Percentiles rank a stretch among this genome's conserved stretches.
These are phyloP conservation scores for Solanum chaucha DNA, from an alignment of 257 asterid genomes.

Conservation along the genomic window DNA sequence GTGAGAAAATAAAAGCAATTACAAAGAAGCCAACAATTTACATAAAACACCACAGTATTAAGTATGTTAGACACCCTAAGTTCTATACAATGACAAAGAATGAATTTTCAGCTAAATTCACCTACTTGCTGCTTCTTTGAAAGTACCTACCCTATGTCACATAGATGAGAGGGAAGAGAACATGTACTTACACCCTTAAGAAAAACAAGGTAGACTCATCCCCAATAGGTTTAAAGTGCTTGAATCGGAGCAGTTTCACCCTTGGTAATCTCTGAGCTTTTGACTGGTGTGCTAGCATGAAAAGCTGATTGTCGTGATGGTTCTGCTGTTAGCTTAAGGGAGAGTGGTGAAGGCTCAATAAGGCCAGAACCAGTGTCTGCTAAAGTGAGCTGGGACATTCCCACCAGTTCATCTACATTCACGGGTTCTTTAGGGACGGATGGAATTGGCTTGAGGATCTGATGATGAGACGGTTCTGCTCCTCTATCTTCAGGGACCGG, in stretches of 20 bases:
- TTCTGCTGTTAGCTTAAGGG: conserved; percentile 29
- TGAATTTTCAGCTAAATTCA: conserved; percentile 3
- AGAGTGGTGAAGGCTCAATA: conserved; percentile 30
- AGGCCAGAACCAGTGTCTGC: conserved; percentile 16
- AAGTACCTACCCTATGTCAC: conserved; percentile 8
- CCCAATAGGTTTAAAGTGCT: conserved; percentile 9
- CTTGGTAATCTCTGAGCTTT: conserved; percentile 9
- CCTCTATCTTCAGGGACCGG: conserved; percentile 11
- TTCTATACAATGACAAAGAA: conserved; percentile 10
- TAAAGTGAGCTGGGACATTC: conserved; percentile 53
- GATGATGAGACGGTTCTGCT: conserved; percentile 24
- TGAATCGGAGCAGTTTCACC: conserved; percentile 15
- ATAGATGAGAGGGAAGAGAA: conserved; percentile 3
- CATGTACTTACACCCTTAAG: conserved; percentile 5
- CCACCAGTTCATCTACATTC: conserved; percentile 38
- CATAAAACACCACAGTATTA: conserved; percentile 4
- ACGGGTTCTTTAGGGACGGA: conserved; percentile 31
- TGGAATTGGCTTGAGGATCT: conserved; percentile 25
- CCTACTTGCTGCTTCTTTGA: not conserved
- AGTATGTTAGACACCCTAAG: not conserved
- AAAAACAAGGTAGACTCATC: not conserved
- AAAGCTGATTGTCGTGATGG: conserved; percentile 27
- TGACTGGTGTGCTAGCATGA: conserved; percentile 23
- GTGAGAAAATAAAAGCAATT: not conserved
- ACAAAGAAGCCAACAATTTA: not conserved